Percentiles rank a stretch among this genome's conserved stretches.
Evolutionary conservation across 2,329 filamentous ascomycete genomes (phyloP).

Genomic region (Fusarium robinianum): DNA sequence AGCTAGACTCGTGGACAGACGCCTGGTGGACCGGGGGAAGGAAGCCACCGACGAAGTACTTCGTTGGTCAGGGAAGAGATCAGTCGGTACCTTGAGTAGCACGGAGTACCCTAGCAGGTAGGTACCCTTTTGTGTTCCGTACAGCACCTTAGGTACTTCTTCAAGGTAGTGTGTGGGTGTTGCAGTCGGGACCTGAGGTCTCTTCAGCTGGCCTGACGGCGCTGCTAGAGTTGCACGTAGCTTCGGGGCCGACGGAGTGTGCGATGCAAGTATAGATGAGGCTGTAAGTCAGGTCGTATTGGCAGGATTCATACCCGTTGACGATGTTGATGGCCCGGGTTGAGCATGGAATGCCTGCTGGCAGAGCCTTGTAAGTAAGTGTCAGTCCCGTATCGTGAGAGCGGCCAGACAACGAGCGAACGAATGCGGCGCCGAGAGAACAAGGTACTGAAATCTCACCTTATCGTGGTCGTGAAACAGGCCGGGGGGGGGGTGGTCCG

Average conservation of each 20-base stretch:
- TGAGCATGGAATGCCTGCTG: constrained; percentile 4
- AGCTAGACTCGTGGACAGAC: constrained; percentile 20
- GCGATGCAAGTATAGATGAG: constrained; percentile 7
- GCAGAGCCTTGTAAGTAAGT: neutral
- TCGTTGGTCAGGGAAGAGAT: no score
- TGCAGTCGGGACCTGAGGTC: no score
- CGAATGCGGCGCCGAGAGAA: constrained; percentile 10
- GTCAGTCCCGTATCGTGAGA: neutral
- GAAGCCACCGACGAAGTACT: no score
- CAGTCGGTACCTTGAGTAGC: no score
- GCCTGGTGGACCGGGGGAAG: no score
- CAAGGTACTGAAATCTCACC: constrained; percentile 32
- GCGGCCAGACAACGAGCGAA: constrained; percentile 24
- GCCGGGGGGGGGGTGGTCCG: constrained; percentile 13
- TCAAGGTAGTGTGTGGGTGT: no score
- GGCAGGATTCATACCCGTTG: constrained; percentile 20
- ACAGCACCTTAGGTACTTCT: no score
- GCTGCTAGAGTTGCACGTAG: constrained; percentile 20
- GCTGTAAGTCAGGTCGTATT: constrained; percentile 19
- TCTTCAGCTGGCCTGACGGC: no score
- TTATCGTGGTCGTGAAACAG: constrained; percentile 31
- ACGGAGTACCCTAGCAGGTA: no score
- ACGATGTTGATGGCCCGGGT: constrained; percentile 15
- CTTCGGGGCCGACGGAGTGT: constrained; percentile 25
- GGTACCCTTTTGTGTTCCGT: no score